Percentiles rank a stretch among this genome's conserved stretches.
phyloP scores from a whole-genome alignment of 2,329 filamentous ascomycete species.

The Colletotrichum tropicicola region DNA sequence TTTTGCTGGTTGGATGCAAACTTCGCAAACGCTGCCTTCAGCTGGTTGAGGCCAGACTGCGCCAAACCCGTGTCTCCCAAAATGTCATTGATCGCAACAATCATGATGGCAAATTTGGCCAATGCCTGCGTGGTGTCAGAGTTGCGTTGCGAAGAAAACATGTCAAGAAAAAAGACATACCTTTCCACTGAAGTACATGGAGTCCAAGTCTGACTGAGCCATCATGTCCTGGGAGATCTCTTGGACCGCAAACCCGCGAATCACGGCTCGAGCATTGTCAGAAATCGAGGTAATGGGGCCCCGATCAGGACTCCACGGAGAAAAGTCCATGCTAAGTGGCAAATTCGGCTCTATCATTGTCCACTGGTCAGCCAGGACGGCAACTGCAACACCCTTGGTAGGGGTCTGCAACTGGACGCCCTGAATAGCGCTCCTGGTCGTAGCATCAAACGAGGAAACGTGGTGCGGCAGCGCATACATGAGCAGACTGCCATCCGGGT shows the following conservation, averaged over 20 bases:
- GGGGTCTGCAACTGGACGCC: slow-evolving; percentile 77
- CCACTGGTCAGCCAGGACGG: slow-evolving; percentile 78
- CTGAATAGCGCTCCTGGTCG: slow-evolving; percentile 58
- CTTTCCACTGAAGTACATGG: slow-evolving; percentile 95
- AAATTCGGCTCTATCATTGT: slow-evolving; percentile 80
- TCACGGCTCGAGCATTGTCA: slow-evolving; percentile 63
- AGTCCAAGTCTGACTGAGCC: slow-evolving; percentile 78
- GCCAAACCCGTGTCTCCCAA: slow-evolving; percentile 66
- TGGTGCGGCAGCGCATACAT: slow-evolving; percentile 95
- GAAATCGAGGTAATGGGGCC: slow-evolving; percentile 58
- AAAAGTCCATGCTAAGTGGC: slow-evolving; percentile 78
- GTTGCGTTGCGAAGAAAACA: not conserved
- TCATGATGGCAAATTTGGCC: slow-evolving; percentile 77
- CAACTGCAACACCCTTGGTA: slow-evolving; percentile 83
- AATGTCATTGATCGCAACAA: slow-evolving; percentile 73
- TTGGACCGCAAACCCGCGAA: slow-evolving; percentile 69
- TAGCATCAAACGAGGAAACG: slow-evolving; percentile 74
- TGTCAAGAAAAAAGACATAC: slow-evolving; percentile 55
- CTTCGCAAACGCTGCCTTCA: slow-evolving; percentile 72
- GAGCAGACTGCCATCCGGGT: slow-evolving; percentile 67
- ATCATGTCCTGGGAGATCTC: slow-evolving; percentile 82
- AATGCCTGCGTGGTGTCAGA: slow-evolving; percentile 59
- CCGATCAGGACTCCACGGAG: slow-evolving; percentile 74
- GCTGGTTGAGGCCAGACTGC: slow-evolving; percentile 63
- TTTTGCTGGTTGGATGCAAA: slow-evolving; percentile 76